Conservation (phyloP, 768 basidiomycete genomes). For the Russula dissimulans region DNA sequence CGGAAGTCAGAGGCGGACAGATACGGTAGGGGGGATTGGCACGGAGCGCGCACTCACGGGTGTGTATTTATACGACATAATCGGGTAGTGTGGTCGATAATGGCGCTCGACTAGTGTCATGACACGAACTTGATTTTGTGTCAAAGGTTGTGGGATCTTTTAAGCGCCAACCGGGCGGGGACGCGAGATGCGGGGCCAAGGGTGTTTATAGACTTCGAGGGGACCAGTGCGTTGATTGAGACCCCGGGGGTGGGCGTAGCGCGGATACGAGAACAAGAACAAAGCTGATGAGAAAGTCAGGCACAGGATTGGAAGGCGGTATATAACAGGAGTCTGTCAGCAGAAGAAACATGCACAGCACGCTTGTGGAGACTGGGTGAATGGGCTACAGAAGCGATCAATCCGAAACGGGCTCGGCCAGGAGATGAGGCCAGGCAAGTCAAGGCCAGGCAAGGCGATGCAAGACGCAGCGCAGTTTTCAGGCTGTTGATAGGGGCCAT, state of each 20-base stretch:
- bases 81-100: conserved; percentile 6
- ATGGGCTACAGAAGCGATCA: background rate
- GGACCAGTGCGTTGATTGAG: background rate
- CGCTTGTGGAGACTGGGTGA: conserved; percentile 5
- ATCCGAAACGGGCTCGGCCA: background rate
- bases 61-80: conserved; percentile 20
- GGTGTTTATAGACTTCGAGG: background rate
- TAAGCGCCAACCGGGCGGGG: background rate
- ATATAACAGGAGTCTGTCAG: conserved; percentile 6
- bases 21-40: background rate
- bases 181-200: background rate
- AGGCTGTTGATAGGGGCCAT: conserved; percentile 10
- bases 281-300: background rate
- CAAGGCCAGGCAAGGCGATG: background rate
- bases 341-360: conserved; percentile 13
- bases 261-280: background rate
- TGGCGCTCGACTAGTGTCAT: conserved; percentile 19
- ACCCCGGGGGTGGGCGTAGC: conserved; percentile 9
- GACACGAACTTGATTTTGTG: conserved; percentile 7
- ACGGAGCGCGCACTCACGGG: conserved; percentile 11
- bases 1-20: background rate
- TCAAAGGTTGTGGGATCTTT: background rate
- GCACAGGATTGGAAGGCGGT: conserved; percentile 5
- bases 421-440: background rate
- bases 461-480: background rate